Evolutionary conservation across 202 grass and related monocot species (phyloP).

Genomic region (Schoenoplectus tabernaemontani): DNA sequence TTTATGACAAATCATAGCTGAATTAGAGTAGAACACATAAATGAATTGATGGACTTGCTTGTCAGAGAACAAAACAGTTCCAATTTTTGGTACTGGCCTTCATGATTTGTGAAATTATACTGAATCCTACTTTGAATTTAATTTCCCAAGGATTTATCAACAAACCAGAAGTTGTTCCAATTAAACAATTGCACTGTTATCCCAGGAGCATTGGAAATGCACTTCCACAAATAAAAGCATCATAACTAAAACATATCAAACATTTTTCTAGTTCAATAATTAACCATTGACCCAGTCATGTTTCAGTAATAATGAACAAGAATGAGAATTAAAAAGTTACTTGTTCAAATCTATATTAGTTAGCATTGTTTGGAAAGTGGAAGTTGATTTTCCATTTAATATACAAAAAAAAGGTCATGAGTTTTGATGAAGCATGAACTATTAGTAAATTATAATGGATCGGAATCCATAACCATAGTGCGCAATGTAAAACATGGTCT

Average conservation of each 20-base stretch:
- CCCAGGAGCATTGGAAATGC: not conserved
- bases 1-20: not conserved
- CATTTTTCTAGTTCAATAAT: not conserved
- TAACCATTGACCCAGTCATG: not conserved
- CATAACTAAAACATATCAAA: not conserved
- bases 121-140: slow-evolving; percentile 1
- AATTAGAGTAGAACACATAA: slow-evolving; percentile 1
- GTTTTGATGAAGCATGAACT: not conserved
- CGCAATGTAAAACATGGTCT: not conserved
- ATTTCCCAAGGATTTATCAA: not conserved
- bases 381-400: not conserved
- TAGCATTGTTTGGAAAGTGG: not conserved
- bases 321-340: not conserved
- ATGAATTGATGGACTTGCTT: not conserved
- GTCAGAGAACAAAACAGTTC: not conserved
- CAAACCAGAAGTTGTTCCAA: not conserved
- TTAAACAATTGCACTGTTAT: not conserved
- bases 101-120: not conserved
- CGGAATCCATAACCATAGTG: not conserved
- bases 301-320: not conserved
- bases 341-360: not conserved
- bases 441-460: not conserved
- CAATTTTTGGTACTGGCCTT: not conserved
- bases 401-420: not conserved
- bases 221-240: not conserved